These are phyloP conservation scores for Mycena maculata DNA, from an alignment of 768 basidiomycete species.

Conservation along the genomic window DNA sequence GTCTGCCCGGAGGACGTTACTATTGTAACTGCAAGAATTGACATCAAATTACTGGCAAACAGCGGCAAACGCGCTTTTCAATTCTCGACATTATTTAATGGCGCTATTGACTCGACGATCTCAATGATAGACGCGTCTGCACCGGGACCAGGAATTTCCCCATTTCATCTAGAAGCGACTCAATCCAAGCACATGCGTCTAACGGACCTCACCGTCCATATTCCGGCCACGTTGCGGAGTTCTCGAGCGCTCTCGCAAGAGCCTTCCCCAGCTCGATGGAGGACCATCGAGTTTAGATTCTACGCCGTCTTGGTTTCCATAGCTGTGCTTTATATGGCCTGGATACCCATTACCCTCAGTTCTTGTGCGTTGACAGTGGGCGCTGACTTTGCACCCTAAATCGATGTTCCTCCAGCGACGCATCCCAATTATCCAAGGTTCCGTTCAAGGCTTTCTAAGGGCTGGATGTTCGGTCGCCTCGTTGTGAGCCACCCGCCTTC, in stretches of 20 bases:
- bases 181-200: constrained; percentile 43
- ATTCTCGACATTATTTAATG: too few relatives aligned
- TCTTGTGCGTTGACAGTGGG: constrained; percentile 65
- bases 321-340: constrained; percentile 80
- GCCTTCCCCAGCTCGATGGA: constrained; percentile 71
- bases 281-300: constrained; percentile 80
- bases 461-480: constrained; percentile 86
- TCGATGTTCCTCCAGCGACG: constrained; percentile 56
- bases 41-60: too few relatives aligned
- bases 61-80: too few relatives aligned
- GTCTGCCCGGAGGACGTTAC: too few relatives aligned
- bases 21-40: too few relatives aligned
- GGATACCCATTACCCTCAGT: constrained; percentile 80
- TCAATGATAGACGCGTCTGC: constrained; percentile 27
- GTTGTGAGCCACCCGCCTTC: constrained; percentile 67
- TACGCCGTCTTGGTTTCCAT: constrained; percentile 74
- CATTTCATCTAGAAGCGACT: constrained; percentile 28
- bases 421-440: constrained; percentile 82
- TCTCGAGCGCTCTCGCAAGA: constrained; percentile 33
- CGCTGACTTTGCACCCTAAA: constrained; percentile 20
- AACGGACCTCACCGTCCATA: constrained; percentile 64
- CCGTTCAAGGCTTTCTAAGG: constrained; percentile 64
- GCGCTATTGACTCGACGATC: too few relatives aligned
- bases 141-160: too few relatives aligned
- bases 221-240: constrained; percentile 55